Conservation (phyloP, 2,329 filamentous ascomycete genomes). For the Apiospora aurea region DNA sequence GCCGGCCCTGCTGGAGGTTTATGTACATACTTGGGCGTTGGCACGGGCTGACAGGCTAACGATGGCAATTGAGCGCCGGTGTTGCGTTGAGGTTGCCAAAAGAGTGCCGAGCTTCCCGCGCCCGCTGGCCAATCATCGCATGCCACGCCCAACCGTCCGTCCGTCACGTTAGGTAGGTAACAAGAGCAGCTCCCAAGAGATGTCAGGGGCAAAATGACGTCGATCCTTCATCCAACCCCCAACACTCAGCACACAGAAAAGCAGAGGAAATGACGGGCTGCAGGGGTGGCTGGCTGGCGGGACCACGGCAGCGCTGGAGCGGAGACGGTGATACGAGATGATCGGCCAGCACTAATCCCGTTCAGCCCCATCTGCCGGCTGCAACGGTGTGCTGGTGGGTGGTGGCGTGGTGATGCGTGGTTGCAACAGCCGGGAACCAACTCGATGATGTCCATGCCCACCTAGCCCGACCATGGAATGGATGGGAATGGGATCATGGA, state of each 20-base stretch:
- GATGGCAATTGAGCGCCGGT: not conserved
- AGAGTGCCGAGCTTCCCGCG: not conserved
- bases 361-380: not conserved
- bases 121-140: not conserved
- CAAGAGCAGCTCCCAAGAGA: not conserved
- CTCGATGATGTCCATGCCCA: not conserved
- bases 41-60: not conserved
- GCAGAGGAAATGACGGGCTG: not conserved
- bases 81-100: not conserved
- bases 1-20: not conserved
- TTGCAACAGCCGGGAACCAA: not conserved
- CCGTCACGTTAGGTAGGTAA: not conserved
- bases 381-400: not conserved
- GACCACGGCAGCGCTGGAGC: not conserved
- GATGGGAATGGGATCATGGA: not conserved
- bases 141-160: not conserved
- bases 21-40: not conserved
- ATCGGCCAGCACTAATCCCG: conserved; percentile 3
- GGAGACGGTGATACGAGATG: not conserved
- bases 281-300: not conserved
- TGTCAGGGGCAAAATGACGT: not conserved
- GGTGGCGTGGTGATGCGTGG: not conserved
- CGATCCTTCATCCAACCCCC: not conserved
- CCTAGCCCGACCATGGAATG: not conserved
- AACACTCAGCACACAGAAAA: not conserved